phyloP scores from a whole-genome alignment of 1,284 basidiomycete genomes.

The Psilocybe mexicana region DNA sequence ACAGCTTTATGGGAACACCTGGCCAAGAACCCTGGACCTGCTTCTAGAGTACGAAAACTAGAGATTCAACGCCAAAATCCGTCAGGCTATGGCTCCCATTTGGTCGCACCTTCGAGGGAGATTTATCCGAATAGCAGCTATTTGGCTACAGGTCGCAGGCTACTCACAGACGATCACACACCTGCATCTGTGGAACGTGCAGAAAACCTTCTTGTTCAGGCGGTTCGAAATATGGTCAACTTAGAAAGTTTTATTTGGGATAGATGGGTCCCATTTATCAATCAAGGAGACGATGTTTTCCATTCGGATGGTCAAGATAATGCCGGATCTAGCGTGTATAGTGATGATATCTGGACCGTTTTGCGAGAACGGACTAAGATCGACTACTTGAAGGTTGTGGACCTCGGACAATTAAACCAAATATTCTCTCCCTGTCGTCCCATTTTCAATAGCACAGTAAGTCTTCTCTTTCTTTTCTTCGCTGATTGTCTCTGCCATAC shows the following conservation, averaged over 20 bases:
- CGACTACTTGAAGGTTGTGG: no score
- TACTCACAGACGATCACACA: not conserved
- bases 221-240: slow-evolving; percentile 18
- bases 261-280: slow-evolving; percentile 16
- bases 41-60: slow-evolving; percentile 17
- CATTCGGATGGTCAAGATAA: slow-evolving; percentile 14
- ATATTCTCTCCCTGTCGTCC: no score
- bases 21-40: slow-evolving; percentile 2
- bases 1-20: slow-evolving; percentile 20
- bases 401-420: no score
- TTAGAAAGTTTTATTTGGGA: slow-evolving; percentile 22
- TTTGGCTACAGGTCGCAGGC: no score
- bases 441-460: no score
- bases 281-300: slow-evolving; percentile 15
- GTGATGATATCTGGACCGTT: no score
- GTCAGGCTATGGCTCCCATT: not conserved
- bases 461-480: no score
- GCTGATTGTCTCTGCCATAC: slow-evolving; percentile 15
- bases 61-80: slow-evolving; percentile 10
- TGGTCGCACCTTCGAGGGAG: no score
- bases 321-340: not conserved
- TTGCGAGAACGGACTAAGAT: no score
- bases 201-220: slow-evolving; percentile 19
- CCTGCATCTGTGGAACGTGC: slow-evolving; percentile 4
- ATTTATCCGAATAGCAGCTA: no score